Evolutionary conservation across 208 protist species (phyloP), one percentile per base, ranked within the genome.

Genomic region (Trypanosoma lewisi): DNA sequence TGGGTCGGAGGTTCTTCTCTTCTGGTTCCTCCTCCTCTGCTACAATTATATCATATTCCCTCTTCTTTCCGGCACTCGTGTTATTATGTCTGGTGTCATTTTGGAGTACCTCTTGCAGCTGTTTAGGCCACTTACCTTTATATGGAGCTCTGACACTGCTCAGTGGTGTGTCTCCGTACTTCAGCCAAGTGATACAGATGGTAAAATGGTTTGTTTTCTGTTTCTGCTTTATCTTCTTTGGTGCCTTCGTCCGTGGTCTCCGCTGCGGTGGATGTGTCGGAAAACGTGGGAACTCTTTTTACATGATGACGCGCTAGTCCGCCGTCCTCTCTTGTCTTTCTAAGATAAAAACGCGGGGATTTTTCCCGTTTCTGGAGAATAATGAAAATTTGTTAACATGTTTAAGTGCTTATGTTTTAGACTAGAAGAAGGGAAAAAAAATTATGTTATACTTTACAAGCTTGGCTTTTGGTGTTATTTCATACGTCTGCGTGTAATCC

Each of bases 221-320:
- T 53, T 83, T 36, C 12, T 81, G 14, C 69, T 75, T 23, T 89
- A 82, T 56, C 45, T 74, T 1, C 44, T 80, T 8, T 77, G 70
- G 7, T 61, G 51, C 48, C 67, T 73, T 11, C 8, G 81, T 52
- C 65, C 70, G 2, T 53, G 62, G 25, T 89, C 78, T 59, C 84
- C 80, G 2, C 71, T 85, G 45, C 68, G 72, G 23, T 73, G 67
- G 63, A 49, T 86, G 62, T 86, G 64, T 68, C 21, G 70, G n/a
- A 59, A 62, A 21, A 73, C 72, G 33, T 86, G 79, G 79, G 39
- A 41, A 21, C 56, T 86, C 4, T 74, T 90, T 50, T 49, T 72
- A 17, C 67, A 86, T 63, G 83, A 86, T 50, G 83, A 90, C 47
- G 79, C 78, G 1, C 67, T 90, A 17, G 75, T 62, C 7, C 78